phyloP scores from a whole-genome alignment of 371 early-diverging fungal genomes.

The Rhizopus delemar region DNA sequence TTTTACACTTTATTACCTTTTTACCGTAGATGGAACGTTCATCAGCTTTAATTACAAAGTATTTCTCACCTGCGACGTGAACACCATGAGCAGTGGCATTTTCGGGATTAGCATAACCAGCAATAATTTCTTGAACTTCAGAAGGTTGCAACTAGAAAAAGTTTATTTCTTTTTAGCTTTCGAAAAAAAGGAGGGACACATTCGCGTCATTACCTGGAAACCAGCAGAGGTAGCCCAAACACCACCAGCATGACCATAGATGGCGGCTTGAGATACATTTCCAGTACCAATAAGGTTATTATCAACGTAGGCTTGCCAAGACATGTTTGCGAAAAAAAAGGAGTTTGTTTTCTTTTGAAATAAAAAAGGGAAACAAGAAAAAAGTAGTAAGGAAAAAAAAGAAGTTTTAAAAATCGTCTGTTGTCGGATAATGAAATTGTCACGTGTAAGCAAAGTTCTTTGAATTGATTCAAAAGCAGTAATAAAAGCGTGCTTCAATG shows the following conservation, averaged over 20 bases:
- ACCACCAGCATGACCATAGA: slow-evolving; percentile 72
- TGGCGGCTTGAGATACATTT: slow-evolving; percentile 72
- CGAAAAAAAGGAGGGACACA: neutral
- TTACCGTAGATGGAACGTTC: slow-evolving; percentile 79
- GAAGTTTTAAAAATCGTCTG: too few species aligned
- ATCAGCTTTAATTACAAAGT: slow-evolving; percentile 71
- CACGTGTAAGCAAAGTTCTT: too few species aligned
- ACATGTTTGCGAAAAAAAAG: slow-evolving; percentile 54
- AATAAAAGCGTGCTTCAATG: too few species aligned
- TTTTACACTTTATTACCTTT: slow-evolving; percentile 51
- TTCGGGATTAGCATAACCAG: slow-evolving; percentile 63
- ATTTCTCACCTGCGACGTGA: slow-evolving; percentile 69
- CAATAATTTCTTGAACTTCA: slow-evolving; percentile 63
- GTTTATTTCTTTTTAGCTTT: neutral
- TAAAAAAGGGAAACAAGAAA: too few species aligned
- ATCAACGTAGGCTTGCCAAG: slow-evolving; percentile 90
- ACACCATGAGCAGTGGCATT: slow-evolving; percentile 70
- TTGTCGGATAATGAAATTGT: too few species aligned
- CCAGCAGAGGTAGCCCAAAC: slow-evolving; percentile 79
- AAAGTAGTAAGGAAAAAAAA: too few species aligned
- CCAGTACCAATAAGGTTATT: slow-evolving; percentile 78
- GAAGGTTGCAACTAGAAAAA: slow-evolving; percentile 47
- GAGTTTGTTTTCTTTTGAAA: too few species aligned
- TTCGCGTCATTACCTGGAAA: slow-evolving; percentile 53
- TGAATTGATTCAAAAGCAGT: too few species aligned